phyloP scores from a whole-genome alignment of 139 green algal genomes.

The Desmodesmus armatus region DNA sequence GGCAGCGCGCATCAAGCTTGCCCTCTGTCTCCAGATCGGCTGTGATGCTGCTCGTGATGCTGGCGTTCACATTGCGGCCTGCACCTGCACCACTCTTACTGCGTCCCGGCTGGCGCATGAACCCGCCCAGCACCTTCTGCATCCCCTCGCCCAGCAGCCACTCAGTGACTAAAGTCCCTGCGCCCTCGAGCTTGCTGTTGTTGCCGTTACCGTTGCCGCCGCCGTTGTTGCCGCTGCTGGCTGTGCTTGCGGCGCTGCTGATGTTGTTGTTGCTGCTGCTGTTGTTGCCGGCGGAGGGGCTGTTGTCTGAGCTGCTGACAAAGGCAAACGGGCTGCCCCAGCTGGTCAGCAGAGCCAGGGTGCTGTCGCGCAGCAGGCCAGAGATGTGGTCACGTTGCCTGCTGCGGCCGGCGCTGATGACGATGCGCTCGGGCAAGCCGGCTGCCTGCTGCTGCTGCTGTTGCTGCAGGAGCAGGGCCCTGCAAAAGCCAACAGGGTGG shows the following conservation, averaged over 20 bases:
- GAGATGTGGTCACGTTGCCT: constrained; percentile 30
- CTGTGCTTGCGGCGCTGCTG: too few species aligned
- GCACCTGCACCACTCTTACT: not conserved
- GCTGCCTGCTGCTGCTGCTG: not conserved
- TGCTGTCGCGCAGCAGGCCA: constrained; percentile 5
- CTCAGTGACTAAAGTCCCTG: constrained; percentile 53
- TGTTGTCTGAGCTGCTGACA: not conserved
- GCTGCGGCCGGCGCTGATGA: constrained; percentile 13
- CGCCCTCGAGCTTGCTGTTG: constrained; percentile 65
- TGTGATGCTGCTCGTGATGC: not conserved
- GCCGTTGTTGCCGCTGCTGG: too few species aligned
- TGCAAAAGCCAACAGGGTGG: not conserved
- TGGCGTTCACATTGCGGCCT: not conserved
- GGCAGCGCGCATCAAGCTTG: constrained; percentile 59
- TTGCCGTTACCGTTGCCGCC: too few species aligned
- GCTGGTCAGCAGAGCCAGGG: constrained; percentile 7
- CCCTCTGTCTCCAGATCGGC: constrained; percentile 51
- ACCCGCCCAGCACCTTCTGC: not conserved
- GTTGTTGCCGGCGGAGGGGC: too few species aligned
- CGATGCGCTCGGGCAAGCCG: not conserved
- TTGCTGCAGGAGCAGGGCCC: not conserved
- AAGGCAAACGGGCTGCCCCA: constrained; percentile 21
- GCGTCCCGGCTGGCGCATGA: not conserved
- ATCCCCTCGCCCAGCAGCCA: constrained; percentile 64
- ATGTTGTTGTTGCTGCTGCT: not conserved